Evolutionary conservation across 2,329 filamentous ascomycete species (phyloP).

Genomic region (Talaromyces sp.): DNA sequence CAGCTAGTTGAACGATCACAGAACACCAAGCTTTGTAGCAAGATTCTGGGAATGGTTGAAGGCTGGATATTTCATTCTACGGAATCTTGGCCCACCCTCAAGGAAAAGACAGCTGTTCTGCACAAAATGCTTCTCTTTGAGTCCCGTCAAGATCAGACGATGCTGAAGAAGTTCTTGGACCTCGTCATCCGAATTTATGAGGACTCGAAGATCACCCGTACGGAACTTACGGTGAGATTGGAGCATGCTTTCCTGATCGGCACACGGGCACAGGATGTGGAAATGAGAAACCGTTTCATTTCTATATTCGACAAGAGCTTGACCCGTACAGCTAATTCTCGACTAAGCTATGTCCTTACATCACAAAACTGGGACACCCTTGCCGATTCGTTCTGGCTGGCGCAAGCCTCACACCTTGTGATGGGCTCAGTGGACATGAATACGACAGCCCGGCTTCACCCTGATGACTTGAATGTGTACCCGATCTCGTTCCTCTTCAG

Average conservation of each 20-base stretch:
- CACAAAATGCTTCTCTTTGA: slow-evolving; percentile 99
- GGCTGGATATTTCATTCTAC: slow-evolving; percentile 93
- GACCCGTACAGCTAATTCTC: slow-evolving; percentile 83
- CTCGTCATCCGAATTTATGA: slow-evolving; percentile 98
- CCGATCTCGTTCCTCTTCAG: slow-evolving; percentile 68
- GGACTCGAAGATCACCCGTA: slow-evolving; percentile 89
- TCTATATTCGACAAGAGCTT: slow-evolving; percentile 91
- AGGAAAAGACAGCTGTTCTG: slow-evolving; percentile 98
- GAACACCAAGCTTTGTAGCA: slow-evolving; percentile 79
- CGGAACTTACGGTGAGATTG: slow-evolving; percentile 92
- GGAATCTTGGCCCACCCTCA: slow-evolving; percentile 92
- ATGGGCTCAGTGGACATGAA: slow-evolving; percentile 87
- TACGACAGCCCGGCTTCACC: slow-evolving; percentile 68
- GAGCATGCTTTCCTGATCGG: slow-evolving; percentile 98
- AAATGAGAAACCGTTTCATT: slow-evolving; percentile 97
- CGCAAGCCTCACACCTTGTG: slow-evolving; percentile 88
- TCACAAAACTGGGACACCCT: slow-evolving; percentile 97
- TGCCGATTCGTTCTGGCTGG: slow-evolving; percentile 91
- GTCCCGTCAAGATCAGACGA: slow-evolving; percentile 70
- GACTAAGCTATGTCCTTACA: slow-evolving; percentile 80
- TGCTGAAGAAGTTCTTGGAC: slow-evolving; percentile 89
- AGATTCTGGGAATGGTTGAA: slow-evolving; percentile 90
- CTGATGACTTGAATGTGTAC: slow-evolving; percentile 76
- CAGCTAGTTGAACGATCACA: slow-evolving; percentile 93
- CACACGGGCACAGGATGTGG: slow-evolving; percentile 84